These are phyloP conservation scores for Musa balbisiana DNA, from an alignment of 202 grass and related monocot species.

Conservation along the genomic window DNA sequence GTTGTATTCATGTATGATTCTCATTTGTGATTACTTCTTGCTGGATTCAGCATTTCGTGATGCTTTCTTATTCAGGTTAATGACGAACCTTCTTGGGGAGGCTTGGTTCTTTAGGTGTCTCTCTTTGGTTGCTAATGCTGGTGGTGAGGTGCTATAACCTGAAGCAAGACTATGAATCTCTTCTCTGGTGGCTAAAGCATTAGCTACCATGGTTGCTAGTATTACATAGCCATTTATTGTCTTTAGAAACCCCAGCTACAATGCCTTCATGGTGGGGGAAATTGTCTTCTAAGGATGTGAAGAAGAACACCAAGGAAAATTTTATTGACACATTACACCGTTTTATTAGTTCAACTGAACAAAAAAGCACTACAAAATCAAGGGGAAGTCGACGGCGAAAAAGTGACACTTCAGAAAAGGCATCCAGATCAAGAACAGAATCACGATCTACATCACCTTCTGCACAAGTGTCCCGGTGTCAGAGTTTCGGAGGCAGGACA, in stretches of 20 bases:
- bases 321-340: constrained; percentile 78
- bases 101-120: too few species aligned
- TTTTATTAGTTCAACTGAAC: constrained; percentile 72
- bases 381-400: constrained; percentile 34
- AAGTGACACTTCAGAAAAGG: constrained; percentile 57
- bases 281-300: constrained; percentile 89
- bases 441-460: constrained; percentile 82
- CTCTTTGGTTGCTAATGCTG: too few species aligned
- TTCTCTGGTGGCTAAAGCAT: neutral
- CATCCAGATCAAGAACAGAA: constrained; percentile 71
- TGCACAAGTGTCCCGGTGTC: constrained; percentile 82
- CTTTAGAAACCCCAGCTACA: constrained; percentile 20
- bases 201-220: neutral
- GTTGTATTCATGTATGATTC: too few species aligned
- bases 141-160: too few species aligned
- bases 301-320: constrained; percentile 86
- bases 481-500: constrained; percentile 84
- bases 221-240: constrained; percentile 24
- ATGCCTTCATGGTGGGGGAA: constrained; percentile 98
- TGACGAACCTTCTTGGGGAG: too few species aligned
- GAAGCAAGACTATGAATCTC: too few species aligned
- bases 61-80: too few species aligned
- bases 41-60: too few species aligned
- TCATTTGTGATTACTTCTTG: too few species aligned
- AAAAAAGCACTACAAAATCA: constrained; percentile 65